Evolutionary conservation across 305 asterid species (phyloP).

Genomic region (Solanum hybrid): DNA sequence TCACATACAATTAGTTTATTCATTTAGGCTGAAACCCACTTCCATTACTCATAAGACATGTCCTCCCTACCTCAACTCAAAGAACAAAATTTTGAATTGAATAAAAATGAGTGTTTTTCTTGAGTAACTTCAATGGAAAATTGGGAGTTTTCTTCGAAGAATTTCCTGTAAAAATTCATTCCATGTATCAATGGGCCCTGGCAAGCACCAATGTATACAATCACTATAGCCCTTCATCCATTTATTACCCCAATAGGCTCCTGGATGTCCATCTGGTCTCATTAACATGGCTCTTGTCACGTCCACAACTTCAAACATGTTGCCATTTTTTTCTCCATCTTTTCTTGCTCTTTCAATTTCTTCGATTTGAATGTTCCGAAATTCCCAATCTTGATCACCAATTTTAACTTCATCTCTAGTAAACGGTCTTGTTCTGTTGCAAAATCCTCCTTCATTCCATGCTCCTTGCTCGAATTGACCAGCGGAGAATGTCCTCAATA

Average conservation of each 20-base stretch:
- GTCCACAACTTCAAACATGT: conserved; percentile 35
- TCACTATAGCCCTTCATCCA: conserved; percentile 52
- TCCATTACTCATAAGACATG: not conserved
- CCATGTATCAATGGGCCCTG: conserved; percentile 62
- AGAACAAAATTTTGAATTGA: not conserved
- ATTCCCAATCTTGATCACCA: conserved; percentile 17
- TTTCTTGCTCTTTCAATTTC: conserved; percentile 34
- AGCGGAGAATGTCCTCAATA: conserved; percentile 12
- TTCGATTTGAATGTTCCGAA: conserved; percentile 32
- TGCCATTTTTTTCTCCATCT: conserved; percentile 11
- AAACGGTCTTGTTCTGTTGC: conserved; percentile 39
- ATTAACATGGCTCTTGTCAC: conserved; percentile 33
- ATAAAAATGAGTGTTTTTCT: not conserved
- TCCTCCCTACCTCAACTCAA: not conserved
- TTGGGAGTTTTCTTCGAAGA: not conserved
- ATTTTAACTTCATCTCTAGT: conserved; percentile 12
- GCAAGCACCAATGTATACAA: conserved; percentile 41
- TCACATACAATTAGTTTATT: no score
- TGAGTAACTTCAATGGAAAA: not conserved
- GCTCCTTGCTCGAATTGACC: conserved; percentile 39
- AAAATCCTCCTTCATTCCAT: conserved; percentile 56
- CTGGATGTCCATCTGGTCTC: conserved; percentile 60
- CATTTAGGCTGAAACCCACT: not conserved
- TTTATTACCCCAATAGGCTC: conserved; percentile 26
- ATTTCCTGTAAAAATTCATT: conserved; percentile 49